Evolutionary conservation across 495 filamentous ascomycete species (phyloP).

Genomic region (Penicillium tannophilum): DNA sequence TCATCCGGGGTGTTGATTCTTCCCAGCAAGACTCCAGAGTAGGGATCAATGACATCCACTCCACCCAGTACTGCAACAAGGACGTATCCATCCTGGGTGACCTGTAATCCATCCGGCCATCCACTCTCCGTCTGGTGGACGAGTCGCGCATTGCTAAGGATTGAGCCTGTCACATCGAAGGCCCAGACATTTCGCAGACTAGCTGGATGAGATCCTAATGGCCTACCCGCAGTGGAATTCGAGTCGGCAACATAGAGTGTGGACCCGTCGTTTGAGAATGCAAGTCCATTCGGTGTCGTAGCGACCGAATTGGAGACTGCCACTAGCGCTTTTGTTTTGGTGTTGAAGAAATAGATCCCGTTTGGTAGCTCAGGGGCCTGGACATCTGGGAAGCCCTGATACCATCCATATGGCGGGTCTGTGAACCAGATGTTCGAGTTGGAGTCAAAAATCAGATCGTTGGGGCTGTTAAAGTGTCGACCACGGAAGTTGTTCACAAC

Average conservation of each 20-base stretch:
- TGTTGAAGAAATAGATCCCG: constrained; percentile 20
- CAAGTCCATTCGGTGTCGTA: constrained; percentile 13
- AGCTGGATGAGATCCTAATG: constrained; percentile 5
- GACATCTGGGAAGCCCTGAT: constrained; percentile 10
- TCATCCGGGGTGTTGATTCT: constrained; percentile 19
- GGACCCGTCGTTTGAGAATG: constrained; percentile 11
- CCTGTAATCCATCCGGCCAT: constrained; percentile 23
- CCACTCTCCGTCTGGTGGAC: constrained; percentile 14
- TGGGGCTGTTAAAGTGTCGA: constrained; percentile 19
- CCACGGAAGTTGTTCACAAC: constrained; percentile 19
- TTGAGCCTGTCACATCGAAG: constrained; percentile 16
- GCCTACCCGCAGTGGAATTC: constrained; percentile 14
- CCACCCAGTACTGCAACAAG: constrained; percentile 16
- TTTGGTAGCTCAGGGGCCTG: constrained; percentile 16
- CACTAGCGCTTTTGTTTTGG: constrained; percentile 15
- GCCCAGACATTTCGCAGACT: constrained; percentile 19
- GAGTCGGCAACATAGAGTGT: constrained; percentile 20
- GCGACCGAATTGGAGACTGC: constrained; percentile 10
- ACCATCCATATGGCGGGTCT: constrained; percentile 20
- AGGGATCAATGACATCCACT: constrained; percentile 17
- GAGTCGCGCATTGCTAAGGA: constrained; percentile 11
- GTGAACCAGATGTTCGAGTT: constrained; percentile 20
- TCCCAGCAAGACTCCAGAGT: constrained; percentile 8
- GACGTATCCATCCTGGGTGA: constrained; percentile 12
- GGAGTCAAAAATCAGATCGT: constrained; percentile 17